A percentile compares a stretch with the other conserved stretches of the same genome.
phyloP scores from a whole-genome alignment of 1,139 yeast genomes.

The Hansenula sp. region DNA sequence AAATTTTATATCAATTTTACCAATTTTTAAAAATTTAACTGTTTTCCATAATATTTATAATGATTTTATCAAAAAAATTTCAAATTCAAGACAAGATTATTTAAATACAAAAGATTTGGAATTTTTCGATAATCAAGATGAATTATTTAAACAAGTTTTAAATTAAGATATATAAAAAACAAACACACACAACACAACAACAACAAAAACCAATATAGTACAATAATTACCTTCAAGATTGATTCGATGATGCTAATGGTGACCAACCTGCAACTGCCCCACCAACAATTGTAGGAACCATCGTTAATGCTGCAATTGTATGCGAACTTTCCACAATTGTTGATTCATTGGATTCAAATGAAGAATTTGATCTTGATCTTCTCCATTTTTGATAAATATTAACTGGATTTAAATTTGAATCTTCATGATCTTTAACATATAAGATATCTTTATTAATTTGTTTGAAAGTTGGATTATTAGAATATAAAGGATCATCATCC shows the following conservation, averaged over 20 bases:
- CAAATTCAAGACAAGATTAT: conserved; percentile 32
- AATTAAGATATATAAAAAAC: conserved; percentile 3
- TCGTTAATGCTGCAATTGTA: conserved; percentile 40
- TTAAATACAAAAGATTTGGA: conserved; percentile 23
- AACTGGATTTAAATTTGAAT: conserved; percentile 18
- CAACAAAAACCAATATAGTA: not conserved
- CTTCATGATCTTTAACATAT: conserved; percentile 15
- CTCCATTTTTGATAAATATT: conserved; percentile 24
- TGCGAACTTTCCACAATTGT: conserved; percentile 11
- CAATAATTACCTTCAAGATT: not conserved
- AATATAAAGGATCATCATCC: conserved; percentile 16
- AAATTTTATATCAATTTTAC: conserved; percentile 41
- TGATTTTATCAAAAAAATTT: conserved; percentile 37
- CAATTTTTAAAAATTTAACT: conserved; percentile 48
- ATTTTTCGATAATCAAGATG: conserved; percentile 15
- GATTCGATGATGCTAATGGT: conserved; percentile 10
- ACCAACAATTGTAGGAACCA: conserved; percentile 50
- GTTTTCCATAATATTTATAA: conserved; percentile 45
- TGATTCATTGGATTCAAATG: conserved; percentile 14
- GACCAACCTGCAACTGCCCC: conserved; percentile 53
- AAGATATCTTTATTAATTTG: conserved; percentile 25
- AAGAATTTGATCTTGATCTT: conserved; percentile 10
- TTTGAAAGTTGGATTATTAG: conserved; percentile 22
- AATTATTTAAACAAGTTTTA: conserved; percentile 14
- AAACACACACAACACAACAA: too few species aligned